phyloP scores from a whole-genome alignment of 2,329 filamentous ascomycete species.

The Verticillium alfalfae region DNA sequence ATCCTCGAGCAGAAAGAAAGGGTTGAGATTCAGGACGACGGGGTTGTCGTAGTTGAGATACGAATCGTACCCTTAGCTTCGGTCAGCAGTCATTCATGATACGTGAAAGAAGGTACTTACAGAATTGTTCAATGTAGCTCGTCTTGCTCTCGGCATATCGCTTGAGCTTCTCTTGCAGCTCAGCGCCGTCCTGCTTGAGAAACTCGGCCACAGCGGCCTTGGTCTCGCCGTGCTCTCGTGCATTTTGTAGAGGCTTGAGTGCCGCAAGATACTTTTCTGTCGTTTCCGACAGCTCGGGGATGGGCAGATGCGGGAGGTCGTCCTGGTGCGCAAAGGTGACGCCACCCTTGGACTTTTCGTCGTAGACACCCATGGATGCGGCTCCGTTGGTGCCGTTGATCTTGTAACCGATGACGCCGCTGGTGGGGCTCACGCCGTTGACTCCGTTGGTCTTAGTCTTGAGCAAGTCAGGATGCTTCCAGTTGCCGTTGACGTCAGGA shows the following conservation, averaged over 20 bases:
- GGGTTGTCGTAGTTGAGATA: conserved; percentile 98
- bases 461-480: conserved; percentile 4
- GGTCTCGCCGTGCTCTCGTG: conserved; percentile 79
- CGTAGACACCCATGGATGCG: conserved; percentile 45
- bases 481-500: conserved; percentile 23
- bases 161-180: conserved; percentile 83
- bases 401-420: neutral
- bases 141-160: conserved; percentile 85
- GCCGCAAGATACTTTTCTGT: conserved; percentile 75
- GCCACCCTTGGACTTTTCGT: conserved; percentile 57
- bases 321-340: conserved; percentile 90
- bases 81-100: neutral
- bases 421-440: neutral
- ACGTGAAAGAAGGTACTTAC: conserved; percentile 48
- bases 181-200: conserved; percentile 71
- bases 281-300: conserved; percentile 77
- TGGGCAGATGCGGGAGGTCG: conserved; percentile 83
- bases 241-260: conserved; percentile 73
- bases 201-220: conserved; percentile 78
- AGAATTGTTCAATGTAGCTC: conserved; percentile 98
- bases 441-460: neutral
- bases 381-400: conserved; percentile 1
- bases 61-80: conserved; percentile 87
- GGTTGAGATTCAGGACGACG: conserved; percentile 94
- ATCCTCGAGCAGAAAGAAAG: conserved; percentile 95